phyloP scores from a whole-genome alignment of 306 rosid species.

The Acmispon strigosus region DNA sequence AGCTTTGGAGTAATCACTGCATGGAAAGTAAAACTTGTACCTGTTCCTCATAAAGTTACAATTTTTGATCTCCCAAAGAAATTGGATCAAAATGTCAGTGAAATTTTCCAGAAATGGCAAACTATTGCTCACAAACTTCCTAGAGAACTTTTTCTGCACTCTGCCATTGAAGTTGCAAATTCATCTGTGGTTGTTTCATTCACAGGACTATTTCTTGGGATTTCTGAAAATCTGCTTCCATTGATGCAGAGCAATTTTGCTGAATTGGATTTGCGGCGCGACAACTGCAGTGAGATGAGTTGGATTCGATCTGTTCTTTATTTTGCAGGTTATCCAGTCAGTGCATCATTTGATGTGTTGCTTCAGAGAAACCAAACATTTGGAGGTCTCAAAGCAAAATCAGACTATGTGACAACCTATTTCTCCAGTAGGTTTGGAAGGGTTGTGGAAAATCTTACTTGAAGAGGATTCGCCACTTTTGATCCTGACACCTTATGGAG shows the following conservation, averaged over 20 bases:
- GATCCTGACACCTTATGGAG: conserved; percentile 40
- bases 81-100: conserved; percentile 18
- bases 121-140: conserved; percentile 10
- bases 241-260: conserved; percentile 2
- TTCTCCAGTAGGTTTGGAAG: conserved; percentile 12
- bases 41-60: conserved; percentile 32
- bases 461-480: conserved; percentile 9
- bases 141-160: conserved; percentile 16
- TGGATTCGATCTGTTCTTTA: conserved; percentile 32
- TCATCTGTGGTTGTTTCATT: conserved; percentile 13
- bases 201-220: conserved; percentile 24
- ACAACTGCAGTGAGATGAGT: conserved; percentile 20
- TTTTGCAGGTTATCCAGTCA: not conserved
- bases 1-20: conserved; percentile 47
- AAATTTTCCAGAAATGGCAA: conserved; percentile 41
- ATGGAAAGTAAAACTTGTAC: conserved; percentile 42
- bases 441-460: conserved; percentile 15
- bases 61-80: conserved; percentile 18
- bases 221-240: not conserved
- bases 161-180: not conserved
- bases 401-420: conserved; percentile 27
- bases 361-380: conserved; percentile 20
- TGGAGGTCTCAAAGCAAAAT: conserved; percentile 25
- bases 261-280: conserved; percentile 6
- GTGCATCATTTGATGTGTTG: not conserved